phyloP scores from a whole-genome alignment of 495 filamentous ascomycete genomes.

The Chaetomium fimeti region DNA sequence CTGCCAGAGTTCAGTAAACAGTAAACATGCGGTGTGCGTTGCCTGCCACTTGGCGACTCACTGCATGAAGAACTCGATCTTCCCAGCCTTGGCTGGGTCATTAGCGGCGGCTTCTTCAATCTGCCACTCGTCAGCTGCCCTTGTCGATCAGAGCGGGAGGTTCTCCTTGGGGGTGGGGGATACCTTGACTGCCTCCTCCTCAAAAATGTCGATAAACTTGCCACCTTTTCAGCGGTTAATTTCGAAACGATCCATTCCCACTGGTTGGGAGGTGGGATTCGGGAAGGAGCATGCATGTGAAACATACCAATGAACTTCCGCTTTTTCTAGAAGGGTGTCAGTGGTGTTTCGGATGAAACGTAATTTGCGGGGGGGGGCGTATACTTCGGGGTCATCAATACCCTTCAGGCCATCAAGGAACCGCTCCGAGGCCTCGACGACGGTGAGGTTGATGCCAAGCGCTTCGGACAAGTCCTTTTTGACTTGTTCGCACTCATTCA shows the following conservation, averaged over 20 bases:
- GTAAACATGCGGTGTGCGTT: neutral
- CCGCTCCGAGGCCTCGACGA: conserved; percentile 73
- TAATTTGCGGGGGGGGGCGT: neutral
- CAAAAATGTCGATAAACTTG: conserved; percentile 81
- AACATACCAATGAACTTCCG: conserved; percentile 77
- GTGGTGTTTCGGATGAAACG: neutral
- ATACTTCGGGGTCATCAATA: conserved; percentile 68
- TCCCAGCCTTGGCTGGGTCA: conserved; percentile 47
- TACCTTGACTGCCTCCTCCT: conserved; percentile 66
- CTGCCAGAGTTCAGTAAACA: conserved; percentile 18
- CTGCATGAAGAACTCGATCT: conserved; percentile 33
- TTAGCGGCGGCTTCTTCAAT: conserved; percentile 67
- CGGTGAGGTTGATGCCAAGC: conserved; percentile 85
- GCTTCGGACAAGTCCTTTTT: conserved; percentile 71
- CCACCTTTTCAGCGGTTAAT: conserved; percentile 25
- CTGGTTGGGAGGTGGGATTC: neutral
- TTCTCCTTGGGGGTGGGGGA: neutral
- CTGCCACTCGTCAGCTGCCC: conserved; percentile 14
- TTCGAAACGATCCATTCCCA: neutral
- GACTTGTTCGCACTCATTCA: conserved; percentile 79
- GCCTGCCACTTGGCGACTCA: conserved; percentile 14
- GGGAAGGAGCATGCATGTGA: neutral
- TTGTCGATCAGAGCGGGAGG: neutral
- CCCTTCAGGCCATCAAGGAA: conserved; percentile 76
- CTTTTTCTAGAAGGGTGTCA: conserved; percentile 56